Percentiles rank a stretch among this genome's conserved stretches.
Evolutionary conservation across 225 moss, liverwort and hornwort species (phyloP).

Genomic region (Asterella californica): DNA sequence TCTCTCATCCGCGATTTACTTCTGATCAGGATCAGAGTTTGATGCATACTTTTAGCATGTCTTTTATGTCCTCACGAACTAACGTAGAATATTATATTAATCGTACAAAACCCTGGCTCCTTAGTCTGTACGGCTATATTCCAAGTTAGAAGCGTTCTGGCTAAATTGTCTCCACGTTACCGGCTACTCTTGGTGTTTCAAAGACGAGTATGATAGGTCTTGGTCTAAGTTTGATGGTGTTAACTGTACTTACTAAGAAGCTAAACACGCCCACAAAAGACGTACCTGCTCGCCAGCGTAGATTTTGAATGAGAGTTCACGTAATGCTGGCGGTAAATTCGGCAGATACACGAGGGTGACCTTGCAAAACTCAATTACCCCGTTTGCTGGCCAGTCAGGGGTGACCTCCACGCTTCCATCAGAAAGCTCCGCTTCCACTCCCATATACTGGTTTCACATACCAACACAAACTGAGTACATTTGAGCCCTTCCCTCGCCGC

Average conservation of each 20-base stretch:
- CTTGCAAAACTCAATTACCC: constrained; percentile 59
- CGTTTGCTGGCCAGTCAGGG: constrained; percentile 63
- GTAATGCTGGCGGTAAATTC: constrained; percentile 72
- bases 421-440: constrained; percentile 55
- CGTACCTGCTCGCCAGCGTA: constrained; percentile 66
- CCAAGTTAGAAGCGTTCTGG: background rate
- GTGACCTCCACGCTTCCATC: constrained; percentile 53
- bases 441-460: constrained; percentile 61
- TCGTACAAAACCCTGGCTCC: too few relatives aligned
- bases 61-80: background rate
- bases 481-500: too few relatives aligned
- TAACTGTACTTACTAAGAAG: background rate
- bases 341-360: constrained; percentile 71
- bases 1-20: too few relatives aligned
- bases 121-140: background rate
- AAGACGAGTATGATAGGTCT: background rate
- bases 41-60: background rate
- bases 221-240: background rate
- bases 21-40: background rate
- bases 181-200: background rate
- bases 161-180: background rate
- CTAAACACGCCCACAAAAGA: background rate
- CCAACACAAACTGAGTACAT: background rate
- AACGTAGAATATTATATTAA: too few relatives aligned
- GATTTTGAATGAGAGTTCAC: constrained; percentile 72